phyloP scores from a whole-genome alignment of 352 stramenopile species.

The Phytophthora tentaculata region DNA sequence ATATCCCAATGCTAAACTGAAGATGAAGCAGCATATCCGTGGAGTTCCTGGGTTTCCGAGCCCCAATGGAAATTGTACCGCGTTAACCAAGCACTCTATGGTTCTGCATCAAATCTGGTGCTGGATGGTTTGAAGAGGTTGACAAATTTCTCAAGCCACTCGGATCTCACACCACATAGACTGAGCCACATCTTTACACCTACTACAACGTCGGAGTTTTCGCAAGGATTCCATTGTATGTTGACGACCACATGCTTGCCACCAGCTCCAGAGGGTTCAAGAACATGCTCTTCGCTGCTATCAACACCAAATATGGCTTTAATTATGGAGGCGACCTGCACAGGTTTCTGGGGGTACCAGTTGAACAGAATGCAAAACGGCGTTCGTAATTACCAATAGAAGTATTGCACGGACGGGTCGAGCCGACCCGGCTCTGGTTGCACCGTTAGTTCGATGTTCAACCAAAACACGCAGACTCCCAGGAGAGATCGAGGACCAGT shows the following conservation, averaged over 20 bases:
- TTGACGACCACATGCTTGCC: constrained; percentile 28
- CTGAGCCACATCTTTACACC: constrained; percentile 14
- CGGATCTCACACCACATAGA: neutral
- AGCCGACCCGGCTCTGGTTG: too few species aligned
- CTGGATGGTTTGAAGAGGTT: constrained; percentile 18
- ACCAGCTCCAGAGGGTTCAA: constrained; percentile 23
- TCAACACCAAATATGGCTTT: constrained; percentile 24
- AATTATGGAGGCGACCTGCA: constrained; percentile 19
- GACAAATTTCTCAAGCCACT: constrained; percentile 6
- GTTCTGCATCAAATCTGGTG: constrained; percentile 21
- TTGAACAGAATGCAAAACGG: constrained; percentile 12
- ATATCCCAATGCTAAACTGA: constrained; percentile 16
- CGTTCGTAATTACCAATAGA: constrained; percentile 9
- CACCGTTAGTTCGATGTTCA: too few species aligned
- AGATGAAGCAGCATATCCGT: constrained; percentile 16
- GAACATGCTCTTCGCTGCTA: constrained; percentile 14
- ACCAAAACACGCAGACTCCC: too few species aligned
- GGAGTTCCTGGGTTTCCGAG: constrained; percentile 14
- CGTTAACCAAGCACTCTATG: constrained; percentile 8
- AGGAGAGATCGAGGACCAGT: too few species aligned
- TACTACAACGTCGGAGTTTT: constrained; percentile 13
- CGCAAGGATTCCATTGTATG: constrained; percentile 23
- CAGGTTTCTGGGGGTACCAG: constrained; percentile 14
- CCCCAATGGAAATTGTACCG: constrained; percentile 11
- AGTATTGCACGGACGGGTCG: too few species aligned